phyloP scores from a whole-genome alignment of 768 basidiomycete species.

The Pleurotus citrinopileatus region DNA sequence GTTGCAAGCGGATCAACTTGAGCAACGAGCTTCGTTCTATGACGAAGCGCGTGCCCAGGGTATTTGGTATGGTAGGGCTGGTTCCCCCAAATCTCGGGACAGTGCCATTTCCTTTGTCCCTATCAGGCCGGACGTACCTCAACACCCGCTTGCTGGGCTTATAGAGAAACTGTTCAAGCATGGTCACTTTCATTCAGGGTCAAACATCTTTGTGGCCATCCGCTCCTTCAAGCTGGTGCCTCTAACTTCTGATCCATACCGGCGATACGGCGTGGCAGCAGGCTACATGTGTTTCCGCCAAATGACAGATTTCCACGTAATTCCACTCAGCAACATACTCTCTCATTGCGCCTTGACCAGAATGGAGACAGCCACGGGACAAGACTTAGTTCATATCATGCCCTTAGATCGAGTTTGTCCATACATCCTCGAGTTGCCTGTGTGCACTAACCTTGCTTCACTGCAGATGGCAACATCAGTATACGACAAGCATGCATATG shows the following conservation, averaged over 20 bases:
- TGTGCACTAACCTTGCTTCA: too few relatives aligned
- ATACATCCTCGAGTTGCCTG: too few relatives aligned
- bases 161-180: conserved; percentile 11
- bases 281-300: conserved; percentile 11
- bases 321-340: conserved; percentile 10
- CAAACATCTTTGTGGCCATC: conserved; percentile 9
- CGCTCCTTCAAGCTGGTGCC: neutral
- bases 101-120: conserved; percentile 13
- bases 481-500: too few relatives aligned
- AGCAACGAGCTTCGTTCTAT: neutral
- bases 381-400: conserved; percentile 1
- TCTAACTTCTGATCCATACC: conserved; percentile 13
- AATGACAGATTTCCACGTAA: neutral
- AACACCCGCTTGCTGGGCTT: neutral
- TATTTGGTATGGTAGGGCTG: conserved; percentile 11
- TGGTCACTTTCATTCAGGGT: neutral
- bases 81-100: conserved; percentile 10
- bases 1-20: neutral
- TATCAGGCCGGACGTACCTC: neutral
- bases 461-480: too few relatives aligned
- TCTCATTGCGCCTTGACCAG: conserved; percentile 12
- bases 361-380: conserved; percentile 1
- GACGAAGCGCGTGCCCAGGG: conserved; percentile 9
- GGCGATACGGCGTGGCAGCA: conserved; percentile 13
- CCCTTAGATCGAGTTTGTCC: too few relatives aligned